phyloP scores from a whole-genome alignment of 78 protist genomes.

The Dictyostelium citrinum region DNA sequence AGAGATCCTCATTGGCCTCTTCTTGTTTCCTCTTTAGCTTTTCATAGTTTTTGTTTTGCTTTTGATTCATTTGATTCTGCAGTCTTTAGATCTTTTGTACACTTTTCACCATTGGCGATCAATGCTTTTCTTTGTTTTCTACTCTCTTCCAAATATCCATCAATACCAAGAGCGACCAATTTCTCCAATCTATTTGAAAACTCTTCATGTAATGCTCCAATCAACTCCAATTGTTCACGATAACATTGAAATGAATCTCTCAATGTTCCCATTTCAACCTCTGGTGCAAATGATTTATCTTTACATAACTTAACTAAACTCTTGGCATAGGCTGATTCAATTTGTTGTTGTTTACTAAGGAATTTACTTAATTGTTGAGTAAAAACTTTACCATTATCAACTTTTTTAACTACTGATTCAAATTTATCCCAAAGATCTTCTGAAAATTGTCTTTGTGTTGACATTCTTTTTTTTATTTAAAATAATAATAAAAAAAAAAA shows the following conservation, averaged over 20 bases:
- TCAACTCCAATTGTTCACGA: conserved; percentile 53
- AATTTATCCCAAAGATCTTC: conserved; percentile 79
- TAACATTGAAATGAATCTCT: conserved; percentile 53
- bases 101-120: conserved; percentile 48
- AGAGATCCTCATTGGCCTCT: conserved; percentile 48
- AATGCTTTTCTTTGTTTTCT: conserved; percentile 72
- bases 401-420: conserved; percentile 70
- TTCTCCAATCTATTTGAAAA: conserved; percentile 42
- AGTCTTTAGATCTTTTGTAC: conserved; percentile 55
- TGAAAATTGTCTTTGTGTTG: conserved; percentile 34
- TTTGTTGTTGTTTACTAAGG: conserved; percentile 49
- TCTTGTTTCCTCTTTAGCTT: conserved; percentile 72
- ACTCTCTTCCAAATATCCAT: conserved; percentile 29
- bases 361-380: conserved; percentile 48
- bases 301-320: conserved; percentile 60
- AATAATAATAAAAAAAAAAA: neutral
- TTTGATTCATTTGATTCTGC: conserved; percentile 56
- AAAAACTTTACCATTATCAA: conserved; percentile 65
- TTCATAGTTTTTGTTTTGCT: conserved; percentile 65
- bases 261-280: conserved; percentile 68
- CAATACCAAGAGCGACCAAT: neutral
- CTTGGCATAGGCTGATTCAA: conserved; percentile 68
- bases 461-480: neutral
- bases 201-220: conserved; percentile 42
- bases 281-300: conserved; percentile 77